Evolutionary conservation across 306 rosid species (phyloP).

Genomic region (Cucumis hystrix): DNA sequence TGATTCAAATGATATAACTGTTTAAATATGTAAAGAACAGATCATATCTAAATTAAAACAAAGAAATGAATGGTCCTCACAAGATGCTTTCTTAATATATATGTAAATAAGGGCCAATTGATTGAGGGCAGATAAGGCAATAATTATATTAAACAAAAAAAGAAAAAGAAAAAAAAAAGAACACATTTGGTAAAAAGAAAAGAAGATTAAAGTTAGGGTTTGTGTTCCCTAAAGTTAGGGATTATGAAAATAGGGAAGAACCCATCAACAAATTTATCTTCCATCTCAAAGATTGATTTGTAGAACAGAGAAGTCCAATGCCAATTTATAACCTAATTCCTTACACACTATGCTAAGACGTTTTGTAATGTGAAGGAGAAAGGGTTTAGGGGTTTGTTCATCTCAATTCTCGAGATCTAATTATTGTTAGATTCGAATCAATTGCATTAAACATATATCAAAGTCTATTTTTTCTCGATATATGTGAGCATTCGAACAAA

Average conservation of each 20-base stretch:
- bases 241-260: not conserved
- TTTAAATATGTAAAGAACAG: not conserved
- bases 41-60: not conserved
- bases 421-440: not conserved
- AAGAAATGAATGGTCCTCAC: not conserved
- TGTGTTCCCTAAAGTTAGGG: conserved; percentile 1
- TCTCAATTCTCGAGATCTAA: not conserved
- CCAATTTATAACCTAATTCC: too few relatives aligned
- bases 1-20: too few relatives aligned
- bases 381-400: not conserved
- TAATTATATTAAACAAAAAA: too few relatives aligned
- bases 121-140: not conserved
- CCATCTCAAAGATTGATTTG: not conserved
- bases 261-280: not conserved
- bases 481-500: not conserved
- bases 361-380: not conserved
- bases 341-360: too few relatives aligned
- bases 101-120: not conserved
- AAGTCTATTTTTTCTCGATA: not conserved
- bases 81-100: too few relatives aligned
- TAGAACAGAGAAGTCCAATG: too few relatives aligned
- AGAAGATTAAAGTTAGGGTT: not conserved
- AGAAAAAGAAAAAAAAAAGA: not conserved
- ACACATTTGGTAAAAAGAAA: not conserved
- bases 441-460: not conserved